Conservation (phyloP, 257 asterid genomes). For the Gardenia jasminoides region DNA sequence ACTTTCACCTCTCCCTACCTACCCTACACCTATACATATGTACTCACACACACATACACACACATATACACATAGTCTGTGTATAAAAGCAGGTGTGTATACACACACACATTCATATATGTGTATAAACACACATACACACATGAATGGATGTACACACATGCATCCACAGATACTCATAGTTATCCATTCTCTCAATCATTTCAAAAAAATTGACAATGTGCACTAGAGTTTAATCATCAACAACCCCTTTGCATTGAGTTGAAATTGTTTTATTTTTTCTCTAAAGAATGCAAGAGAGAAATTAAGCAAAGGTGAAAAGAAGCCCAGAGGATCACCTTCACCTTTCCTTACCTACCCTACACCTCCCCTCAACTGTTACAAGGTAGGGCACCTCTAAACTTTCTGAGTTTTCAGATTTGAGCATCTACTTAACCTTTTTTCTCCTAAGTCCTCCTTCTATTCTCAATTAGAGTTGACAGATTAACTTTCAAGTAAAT, state of each 20-base stretch:
- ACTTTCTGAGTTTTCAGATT: neutral
- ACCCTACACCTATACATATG: neutral
- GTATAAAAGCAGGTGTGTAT: too few relatives aligned
- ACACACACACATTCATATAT: too few relatives aligned
- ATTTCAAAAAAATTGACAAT: neutral
- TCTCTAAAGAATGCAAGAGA: neutral
- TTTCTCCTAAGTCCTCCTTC: neutral
- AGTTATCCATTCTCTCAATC: neutral
- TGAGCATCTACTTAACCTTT: neutral
- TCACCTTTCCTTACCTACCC: neutral
- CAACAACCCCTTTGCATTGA: neutral
- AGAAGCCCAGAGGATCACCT: neutral
- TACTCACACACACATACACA: too few relatives aligned
- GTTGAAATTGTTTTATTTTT: neutral
- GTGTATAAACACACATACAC: too few relatives aligned
- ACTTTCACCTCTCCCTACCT: too few relatives aligned
- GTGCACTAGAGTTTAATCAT: neutral
- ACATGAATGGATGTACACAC: too few relatives aligned
- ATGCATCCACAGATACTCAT: too few relatives aligned
- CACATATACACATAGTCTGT: too few relatives aligned
- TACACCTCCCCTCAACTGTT: neutral
- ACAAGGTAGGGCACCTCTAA: neutral
- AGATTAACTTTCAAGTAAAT: too few relatives aligned
- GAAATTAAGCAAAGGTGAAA: too few relatives aligned
- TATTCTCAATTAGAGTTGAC: neutral